Evolutionary conservation across 2,329 filamentous ascomycete species (phyloP).

Genomic region (Sporothrix dimorphospora): DNA sequence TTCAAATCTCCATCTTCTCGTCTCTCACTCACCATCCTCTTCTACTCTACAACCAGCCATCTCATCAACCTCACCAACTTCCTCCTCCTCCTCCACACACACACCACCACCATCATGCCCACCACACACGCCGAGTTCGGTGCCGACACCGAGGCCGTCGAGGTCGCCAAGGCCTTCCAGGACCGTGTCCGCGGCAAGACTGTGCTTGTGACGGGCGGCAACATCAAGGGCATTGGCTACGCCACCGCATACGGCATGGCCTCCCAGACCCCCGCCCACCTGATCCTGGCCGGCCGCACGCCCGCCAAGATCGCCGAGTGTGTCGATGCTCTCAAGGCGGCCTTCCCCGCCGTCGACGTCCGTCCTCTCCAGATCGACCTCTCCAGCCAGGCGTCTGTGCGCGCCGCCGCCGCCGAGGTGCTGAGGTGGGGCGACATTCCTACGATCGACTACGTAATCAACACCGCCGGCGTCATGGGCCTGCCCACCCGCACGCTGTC

Average conservation of each 20-base stretch:
- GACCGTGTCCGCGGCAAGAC: constrained; percentile 44
- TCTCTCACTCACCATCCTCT: background rate
- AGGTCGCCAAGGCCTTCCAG: constrained; percentile 45
- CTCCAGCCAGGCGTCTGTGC: constrained; percentile 43
- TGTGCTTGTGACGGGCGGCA: constrained; percentile 44
- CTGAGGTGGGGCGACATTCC: constrained; percentile 40
- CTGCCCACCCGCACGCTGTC: constrained; percentile 41
- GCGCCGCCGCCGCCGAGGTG: constrained; percentile 42
- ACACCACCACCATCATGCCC: background rate
- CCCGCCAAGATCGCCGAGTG: constrained; percentile 40
- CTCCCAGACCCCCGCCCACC: constrained; percentile 17
- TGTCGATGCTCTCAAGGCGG: constrained; percentile 38
- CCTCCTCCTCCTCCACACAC: no score
- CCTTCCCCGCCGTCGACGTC: constrained; percentile 36
- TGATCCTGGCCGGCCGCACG: constrained; percentile 31
- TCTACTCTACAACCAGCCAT: background rate
- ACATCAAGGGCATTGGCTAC: constrained; percentile 41
- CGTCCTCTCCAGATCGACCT: constrained; percentile 45
- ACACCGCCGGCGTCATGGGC: constrained; percentile 48
- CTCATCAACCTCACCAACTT: no score
- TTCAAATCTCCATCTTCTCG: background rate
- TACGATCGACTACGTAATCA: constrained; percentile 45
- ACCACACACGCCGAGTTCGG: constrained; percentile 41
- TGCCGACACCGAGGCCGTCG: constrained; percentile 43
- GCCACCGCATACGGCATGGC: constrained; percentile 41